Percentiles rank a stretch among this genome's conserved stretches.
Evolutionary conservation across 1,139 yeast genomes (phyloP).

Genomic region (Saccharomyces hybrid): DNA sequence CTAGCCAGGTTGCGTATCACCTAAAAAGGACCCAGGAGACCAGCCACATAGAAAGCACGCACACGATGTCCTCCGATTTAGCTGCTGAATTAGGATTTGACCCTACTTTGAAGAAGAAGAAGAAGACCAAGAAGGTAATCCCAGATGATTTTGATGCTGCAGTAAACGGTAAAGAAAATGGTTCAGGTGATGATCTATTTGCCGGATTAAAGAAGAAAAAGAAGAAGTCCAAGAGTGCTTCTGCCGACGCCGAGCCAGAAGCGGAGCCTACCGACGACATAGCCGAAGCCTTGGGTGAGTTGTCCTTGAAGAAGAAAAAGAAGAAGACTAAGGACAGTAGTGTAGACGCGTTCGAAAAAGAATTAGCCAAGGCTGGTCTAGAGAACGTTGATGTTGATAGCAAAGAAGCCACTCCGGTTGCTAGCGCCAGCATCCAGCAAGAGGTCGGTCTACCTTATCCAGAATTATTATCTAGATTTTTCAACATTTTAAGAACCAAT

Average conservation of each 20-base stretch:
- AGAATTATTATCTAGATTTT: constrained; percentile 73
- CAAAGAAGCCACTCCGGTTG: constrained; percentile 31
- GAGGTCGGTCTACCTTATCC: constrained; percentile 69
- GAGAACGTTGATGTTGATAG: constrained; percentile 39
- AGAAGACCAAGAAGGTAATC: constrained; percentile 48
- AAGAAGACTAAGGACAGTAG: constrained; percentile 51
- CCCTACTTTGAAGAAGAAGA: constrained; percentile 77
- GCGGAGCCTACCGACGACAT: constrained; percentile 46
- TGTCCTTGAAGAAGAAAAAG: constrained; percentile 78
- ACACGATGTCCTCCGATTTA: constrained; percentile 30
- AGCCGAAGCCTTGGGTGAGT: constrained; percentile 60
- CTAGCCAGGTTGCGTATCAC: background rate
- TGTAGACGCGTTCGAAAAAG: constrained; percentile 78
- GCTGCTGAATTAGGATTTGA: constrained; percentile 63
- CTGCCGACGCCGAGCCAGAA: constrained; percentile 33
- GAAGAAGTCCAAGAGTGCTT: constrained; percentile 36
- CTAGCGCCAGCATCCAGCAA: constrained; percentile 31
- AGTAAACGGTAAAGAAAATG: constrained; percentile 15
- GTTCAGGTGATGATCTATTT: constrained; percentile 38
- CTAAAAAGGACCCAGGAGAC: background rate
- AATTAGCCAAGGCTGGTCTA: constrained; percentile 85
- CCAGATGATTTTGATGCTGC: constrained; percentile 32
- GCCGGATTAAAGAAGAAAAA: constrained; percentile 46
- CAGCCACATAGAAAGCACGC: background rate
- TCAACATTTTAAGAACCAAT: constrained; percentile 76